Conservation (phyloP, 345 rosid species). For the Acer yangbiense region DNA sequence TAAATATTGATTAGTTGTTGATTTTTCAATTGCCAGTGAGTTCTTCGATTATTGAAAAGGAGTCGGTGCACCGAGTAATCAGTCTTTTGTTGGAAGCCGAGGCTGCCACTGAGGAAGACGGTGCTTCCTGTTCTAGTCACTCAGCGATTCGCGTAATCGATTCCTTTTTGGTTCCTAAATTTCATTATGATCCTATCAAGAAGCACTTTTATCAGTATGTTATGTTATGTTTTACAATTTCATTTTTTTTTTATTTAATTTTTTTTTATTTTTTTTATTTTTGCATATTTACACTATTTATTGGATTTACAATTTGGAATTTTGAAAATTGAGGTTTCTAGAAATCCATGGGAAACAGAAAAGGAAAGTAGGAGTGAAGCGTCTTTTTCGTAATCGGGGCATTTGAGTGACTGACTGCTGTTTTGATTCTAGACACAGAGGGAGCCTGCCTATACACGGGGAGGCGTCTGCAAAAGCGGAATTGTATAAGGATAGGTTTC, state of each 20-base stretch:
- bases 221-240: not conserved
- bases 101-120: conserved; percentile 55
- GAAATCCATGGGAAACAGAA: not conserved
- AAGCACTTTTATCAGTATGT: conserved; percentile 77
- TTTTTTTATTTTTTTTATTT: too few species aligned
- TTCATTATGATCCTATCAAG: conserved; percentile 68
- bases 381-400: not conserved
- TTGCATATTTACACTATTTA: not conserved
- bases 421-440: conserved; percentile 49
- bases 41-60: conserved; percentile 70
- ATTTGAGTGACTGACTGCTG: not conserved
- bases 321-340: not conserved
- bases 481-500: conserved; percentile 74
- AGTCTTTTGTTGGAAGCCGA: conserved; percentile 64
- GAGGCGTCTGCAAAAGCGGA: conserved; percentile 73
- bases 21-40: conserved; percentile 44
- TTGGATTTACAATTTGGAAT: not conserved
- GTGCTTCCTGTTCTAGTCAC: conserved; percentile 29
- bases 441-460: conserved; percentile 68
- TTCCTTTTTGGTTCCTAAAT: conserved; percentile 80
- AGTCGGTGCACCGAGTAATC: conserved; percentile 56
- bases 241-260: not conserved
- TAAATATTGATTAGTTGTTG: not conserved
- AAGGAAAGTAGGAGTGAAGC: not conserved
- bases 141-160: conserved; percentile 64